Percentiles rank a stretch among this genome's conserved stretches.
Evolutionary conservation across 140 eudicot species (phyloP).

Genomic region (Oenanthe javanica): DNA sequence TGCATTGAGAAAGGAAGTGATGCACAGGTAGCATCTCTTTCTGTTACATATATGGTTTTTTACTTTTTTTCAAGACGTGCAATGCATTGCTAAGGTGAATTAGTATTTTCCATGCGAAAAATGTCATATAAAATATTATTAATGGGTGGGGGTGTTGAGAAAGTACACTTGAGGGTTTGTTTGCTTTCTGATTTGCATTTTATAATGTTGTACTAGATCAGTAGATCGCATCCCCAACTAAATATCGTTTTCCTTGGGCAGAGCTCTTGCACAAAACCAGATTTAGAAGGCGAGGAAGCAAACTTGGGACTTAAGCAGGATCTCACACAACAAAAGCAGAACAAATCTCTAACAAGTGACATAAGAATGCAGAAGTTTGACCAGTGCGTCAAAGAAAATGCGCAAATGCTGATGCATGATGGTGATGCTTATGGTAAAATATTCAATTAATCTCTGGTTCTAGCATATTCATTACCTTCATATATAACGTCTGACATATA

Average conservation of each 20-base stretch:
- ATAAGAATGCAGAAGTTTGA: constrained; percentile 8
- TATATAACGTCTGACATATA: no score
- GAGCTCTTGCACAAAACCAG: constrained; percentile 90
- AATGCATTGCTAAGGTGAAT: neutral
- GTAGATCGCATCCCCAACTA: neutral
- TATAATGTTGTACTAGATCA: neutral
- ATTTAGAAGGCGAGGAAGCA: constrained; percentile 48
- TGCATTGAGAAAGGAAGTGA: constrained; percentile 91
- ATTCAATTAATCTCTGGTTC: neutral
- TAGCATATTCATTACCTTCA: neutral
- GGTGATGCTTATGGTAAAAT: constrained; percentile 24
- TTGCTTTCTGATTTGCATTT: neutral
- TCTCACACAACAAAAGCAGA: constrained; percentile 26
- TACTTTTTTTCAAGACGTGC: no score
- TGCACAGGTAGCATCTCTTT: constrained; percentile 58
- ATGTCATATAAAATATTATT: neutral
- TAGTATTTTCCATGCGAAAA: neutral
- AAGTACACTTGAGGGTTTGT: neutral
- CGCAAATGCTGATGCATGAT: constrained; percentile 15
- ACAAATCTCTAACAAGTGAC: constrained; percentile 12
- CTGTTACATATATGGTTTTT: neutral
- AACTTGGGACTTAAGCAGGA: constrained; percentile 29
- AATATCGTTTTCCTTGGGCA: constrained; percentile 24
- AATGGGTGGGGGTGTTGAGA: neutral
- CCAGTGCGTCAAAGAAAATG: constrained; percentile 5